Evolutionary conservation across 2,329 filamentous ascomycete species (phyloP).

Genomic region (Cladosporium sp.): DNA sequence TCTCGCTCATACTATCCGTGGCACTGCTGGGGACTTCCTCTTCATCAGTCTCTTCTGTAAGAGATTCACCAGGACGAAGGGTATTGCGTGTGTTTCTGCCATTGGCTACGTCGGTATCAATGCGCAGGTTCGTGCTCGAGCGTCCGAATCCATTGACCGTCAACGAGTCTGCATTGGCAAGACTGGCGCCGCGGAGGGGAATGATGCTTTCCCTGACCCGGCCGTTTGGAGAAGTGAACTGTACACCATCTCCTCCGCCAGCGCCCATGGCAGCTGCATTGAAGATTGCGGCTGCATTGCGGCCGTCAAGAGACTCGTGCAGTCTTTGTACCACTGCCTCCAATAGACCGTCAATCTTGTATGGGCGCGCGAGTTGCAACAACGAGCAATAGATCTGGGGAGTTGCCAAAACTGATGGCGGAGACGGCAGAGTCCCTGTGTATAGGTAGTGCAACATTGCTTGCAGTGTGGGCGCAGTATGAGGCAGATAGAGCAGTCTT

Average conservation of each 20-base stretch:
- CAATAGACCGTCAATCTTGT: constrained; percentile 86
- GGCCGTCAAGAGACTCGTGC: constrained; percentile 83
- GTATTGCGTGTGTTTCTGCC: constrained; percentile 39
- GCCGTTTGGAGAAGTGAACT: constrained; percentile 51
- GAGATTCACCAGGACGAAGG: constrained; percentile 36
- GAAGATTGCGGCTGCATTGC: constrained; percentile 95
- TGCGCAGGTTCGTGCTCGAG: constrained; percentile 41
- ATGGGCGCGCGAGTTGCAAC: constrained; percentile 87
- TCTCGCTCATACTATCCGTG: constrained; percentile 38
- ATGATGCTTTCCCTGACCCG: constrained; percentile 38
- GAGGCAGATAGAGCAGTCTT: constrained; percentile 86
- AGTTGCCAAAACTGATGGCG: constrained; percentile 76
- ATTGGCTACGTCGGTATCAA: constrained; percentile 52
- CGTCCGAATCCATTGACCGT: constrained; percentile 41
- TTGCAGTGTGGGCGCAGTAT: constrained; percentile 85
- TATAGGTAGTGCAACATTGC: constrained; percentile 92
- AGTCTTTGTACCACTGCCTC: constrained; percentile 91
- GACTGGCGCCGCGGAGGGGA: constrained; percentile 50
- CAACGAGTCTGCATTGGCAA: constrained; percentile 25
- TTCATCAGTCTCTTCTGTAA: constrained; percentile 37
- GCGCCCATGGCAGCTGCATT: constrained; percentile 98
- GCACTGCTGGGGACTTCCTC: constrained; percentile 37
- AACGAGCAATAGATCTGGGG: constrained; percentile 95
- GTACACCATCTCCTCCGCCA: constrained; percentile 82
- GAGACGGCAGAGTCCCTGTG: constrained; percentile 80